Base-by-base conservation (phyloP, 78 protist species). In the Dictyostelium brefeldianum region DNA sequence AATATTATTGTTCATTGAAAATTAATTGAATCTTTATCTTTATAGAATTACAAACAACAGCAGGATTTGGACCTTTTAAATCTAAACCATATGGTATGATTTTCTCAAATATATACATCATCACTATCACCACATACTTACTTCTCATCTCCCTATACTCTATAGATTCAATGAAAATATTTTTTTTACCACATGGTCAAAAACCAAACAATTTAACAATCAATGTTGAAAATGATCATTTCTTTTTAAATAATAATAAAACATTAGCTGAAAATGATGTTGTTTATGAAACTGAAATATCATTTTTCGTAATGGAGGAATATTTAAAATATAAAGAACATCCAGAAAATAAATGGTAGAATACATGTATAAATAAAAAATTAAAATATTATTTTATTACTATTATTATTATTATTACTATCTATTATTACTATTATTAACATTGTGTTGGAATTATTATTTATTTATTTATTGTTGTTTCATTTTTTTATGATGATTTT, bases 201-300 rank as follows among this genome's bases (percentile, higher is more conserved):
- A 82, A 82, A 69, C 91, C 91, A 71, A 84, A 84, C 25, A 84
- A 84, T 59, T 48, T 84, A 12, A 84, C 91, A 10, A 84, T 84
- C 2, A 84, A 84, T 74, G 8, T 84, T 6, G 91, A 84, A 7
- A 84, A 84, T 84, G 91, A 84, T 20, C 80, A 74, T 43, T 84
- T 46, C 62, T 54, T 84, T 53, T 74, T 84, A 71, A 84, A 84
- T 25, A 80, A 84, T 46, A 80, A 84, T 43, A 17, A 22, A 27
- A 43, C 83, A 14, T 74, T 84, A 29, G 18, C 81, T 31, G 83
- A 84, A 41, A 48, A 47, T 7, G 91, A 82, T 57, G 91, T 84
- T 71, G 82, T 83, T 2, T 57, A 83, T 25, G 91, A 83, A 57
- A 83, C 91, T 46, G 91, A 83, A 41, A 74, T 83, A n/a, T 83